Base-by-base conservation (phyloP, 306 rosid genomes). In the Dicorynia guianensis region DNA sequence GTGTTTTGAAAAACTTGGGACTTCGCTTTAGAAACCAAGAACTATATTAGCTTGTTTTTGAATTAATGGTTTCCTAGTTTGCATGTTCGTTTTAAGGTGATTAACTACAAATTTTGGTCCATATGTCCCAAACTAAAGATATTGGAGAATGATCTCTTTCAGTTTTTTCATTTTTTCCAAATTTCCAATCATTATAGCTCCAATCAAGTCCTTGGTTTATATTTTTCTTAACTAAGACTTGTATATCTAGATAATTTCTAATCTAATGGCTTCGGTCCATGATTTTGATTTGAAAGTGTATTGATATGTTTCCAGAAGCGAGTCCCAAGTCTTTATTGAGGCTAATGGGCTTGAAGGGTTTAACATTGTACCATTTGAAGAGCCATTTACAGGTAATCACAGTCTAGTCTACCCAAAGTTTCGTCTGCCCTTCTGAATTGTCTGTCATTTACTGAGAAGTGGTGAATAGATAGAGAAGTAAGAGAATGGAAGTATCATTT, bases 361-460 rank as follows among this genome's bases (percentile, higher is more conserved):
- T 95, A 87, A 95, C 99, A 76, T 76, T 95, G 59, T 92, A 92
- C 81, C 99, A 95, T 85, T 81, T 90, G 93, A 95, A 95, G 90
- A 95, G 99, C 69, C 97, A 95, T 85, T 95, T 95, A 68, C 99
- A 92, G 99, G 99, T 92, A 79, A 78, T 36, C 53, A 72, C 5
- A 6, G 30, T 76, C 60, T 13, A 9, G 30, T 2, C 30, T 25
- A 25, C 30, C 1, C 18, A 34, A n/a, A 39, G 58, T 64, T 38
- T 42, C 62, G 14, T 71, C 69, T 17, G 13, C 64, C 30, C 43
- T 13, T 55, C n/a, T 30, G 44, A 67, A 66, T 6, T 11, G 11
- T 25, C n/a, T 11, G 11, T 25, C n/a, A 19, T 57, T 30, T 57
- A 39, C 34, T 39, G 17, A 57, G 38, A 54, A 74, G 49, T 12